Percentiles rank a stretch among this genome's conserved stretches.
phyloP scores from a whole-genome alignment of 2,329 filamentous ascomycete genomes.

The Claviceps spartinae region DNA sequence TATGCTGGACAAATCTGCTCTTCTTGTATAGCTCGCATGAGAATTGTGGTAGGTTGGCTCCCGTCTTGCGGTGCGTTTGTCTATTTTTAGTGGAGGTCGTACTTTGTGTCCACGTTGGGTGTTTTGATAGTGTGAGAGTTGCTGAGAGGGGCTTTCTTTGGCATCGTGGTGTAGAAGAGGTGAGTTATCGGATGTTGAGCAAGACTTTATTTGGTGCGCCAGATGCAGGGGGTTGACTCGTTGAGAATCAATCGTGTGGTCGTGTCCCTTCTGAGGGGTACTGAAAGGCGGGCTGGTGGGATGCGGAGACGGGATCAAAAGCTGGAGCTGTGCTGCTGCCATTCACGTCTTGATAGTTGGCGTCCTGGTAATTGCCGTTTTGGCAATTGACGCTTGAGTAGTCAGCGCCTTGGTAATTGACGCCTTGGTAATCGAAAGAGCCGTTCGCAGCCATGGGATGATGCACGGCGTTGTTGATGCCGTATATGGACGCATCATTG shows the following conservation, averaged over 20 bases:
- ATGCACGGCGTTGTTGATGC: background rate
- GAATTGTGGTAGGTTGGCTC: too few relatives aligned
- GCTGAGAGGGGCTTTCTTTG: too few relatives aligned
- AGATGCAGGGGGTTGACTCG: background rate
- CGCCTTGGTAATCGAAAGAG: background rate
- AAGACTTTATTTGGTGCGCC: background rate
- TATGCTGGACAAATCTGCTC: too few relatives aligned
- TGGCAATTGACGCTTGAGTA: too few relatives aligned
- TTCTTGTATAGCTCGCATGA: too few relatives aligned
- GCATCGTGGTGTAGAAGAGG: too few relatives aligned
- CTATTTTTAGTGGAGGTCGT: too few relatives aligned
- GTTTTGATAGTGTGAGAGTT: too few relatives aligned
- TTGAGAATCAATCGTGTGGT: background rate
- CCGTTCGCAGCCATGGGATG: background rate
- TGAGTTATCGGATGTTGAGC: too few relatives aligned
- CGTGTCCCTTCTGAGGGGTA: background rate
- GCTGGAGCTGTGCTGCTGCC: background rate
- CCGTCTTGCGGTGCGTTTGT: too few relatives aligned
- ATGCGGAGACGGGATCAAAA: background rate
- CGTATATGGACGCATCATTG: background rate
- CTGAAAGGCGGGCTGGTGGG: background rate
- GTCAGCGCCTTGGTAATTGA: background rate
- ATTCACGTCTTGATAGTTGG: background rate
- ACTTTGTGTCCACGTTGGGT: too few relatives aligned
- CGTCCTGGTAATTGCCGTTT: too few relatives aligned